Evolutionary conservation across 208 protist species (phyloP).

Genomic region (Trichomonas gallinae): DNA sequence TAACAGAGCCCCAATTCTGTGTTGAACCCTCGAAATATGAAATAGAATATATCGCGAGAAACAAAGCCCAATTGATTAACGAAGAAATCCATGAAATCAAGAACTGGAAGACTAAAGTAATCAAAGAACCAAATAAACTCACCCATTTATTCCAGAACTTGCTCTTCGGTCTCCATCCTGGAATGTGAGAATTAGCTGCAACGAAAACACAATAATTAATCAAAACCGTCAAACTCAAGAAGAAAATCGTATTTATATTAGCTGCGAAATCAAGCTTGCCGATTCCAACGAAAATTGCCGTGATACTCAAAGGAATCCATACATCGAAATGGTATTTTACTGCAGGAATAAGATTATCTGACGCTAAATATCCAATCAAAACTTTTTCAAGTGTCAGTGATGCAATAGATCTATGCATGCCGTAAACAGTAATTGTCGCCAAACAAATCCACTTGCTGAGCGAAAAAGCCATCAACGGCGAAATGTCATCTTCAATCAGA

Average conservation of each 20-base stretch:
- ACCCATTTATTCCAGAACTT: slow-evolving; percentile 35
- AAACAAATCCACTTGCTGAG: background rate
- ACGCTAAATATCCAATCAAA: background rate
- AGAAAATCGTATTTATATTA: slow-evolving; percentile 36
- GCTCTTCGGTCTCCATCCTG: slow-evolving; percentile 37
- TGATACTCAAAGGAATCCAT: background rate
- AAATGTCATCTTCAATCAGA: background rate
- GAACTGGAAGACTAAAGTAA: slow-evolving; percentile 40
- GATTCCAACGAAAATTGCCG: background rate
- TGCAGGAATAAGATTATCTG: background rate
- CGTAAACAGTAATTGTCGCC: background rate
- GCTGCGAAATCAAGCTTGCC: background rate
- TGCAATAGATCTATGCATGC: background rate
- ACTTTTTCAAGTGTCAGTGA: background rate
- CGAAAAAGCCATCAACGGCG: background rate
- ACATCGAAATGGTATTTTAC: background rate
- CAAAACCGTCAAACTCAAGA: slow-evolving; percentile 45
- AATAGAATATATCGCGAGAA: background rate
- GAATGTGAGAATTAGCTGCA: slow-evolving; percentile 24
- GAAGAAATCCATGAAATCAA: background rate
- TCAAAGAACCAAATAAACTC: slow-evolving; percentile 30
- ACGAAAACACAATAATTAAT: slow-evolving; percentile 49
- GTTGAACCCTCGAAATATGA: too few species aligned
- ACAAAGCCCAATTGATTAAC: background rate
- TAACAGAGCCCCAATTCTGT: background rate